Percentiles rank a stretch among this genome's conserved stretches.
Evolutionary conservation across 345 rosid species (phyloP).

Genomic region (Aquilaria sinensis): DNA sequence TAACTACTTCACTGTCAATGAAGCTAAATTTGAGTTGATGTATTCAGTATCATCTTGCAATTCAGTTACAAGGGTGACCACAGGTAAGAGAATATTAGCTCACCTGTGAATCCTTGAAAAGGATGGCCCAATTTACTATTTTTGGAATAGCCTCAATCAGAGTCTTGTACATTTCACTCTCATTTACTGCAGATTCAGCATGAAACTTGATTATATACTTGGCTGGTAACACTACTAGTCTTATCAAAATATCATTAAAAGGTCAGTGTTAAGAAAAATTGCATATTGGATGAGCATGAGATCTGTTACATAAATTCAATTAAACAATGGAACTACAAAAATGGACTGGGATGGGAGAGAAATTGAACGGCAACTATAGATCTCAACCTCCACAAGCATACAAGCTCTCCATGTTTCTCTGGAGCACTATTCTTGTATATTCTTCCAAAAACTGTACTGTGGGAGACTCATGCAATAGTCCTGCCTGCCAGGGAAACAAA

Average conservation of each 20-base stretch:
- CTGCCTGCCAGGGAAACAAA: slow-evolving; percentile 52
- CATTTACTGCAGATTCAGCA: slow-evolving; percentile 51
- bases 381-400: slow-evolving; percentile 88
- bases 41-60: no score
- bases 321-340: slow-evolving; percentile 4
- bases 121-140: slow-evolving; percentile 61
- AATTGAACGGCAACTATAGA: slow-evolving; percentile 9
- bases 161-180: slow-evolving; percentile 58
- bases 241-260: slow-evolving; percentile 6
- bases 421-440: slow-evolving; percentile 55
- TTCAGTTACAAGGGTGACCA: no score
- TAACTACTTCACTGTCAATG: no score
- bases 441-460: slow-evolving; percentile 57
- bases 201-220: slow-evolving; percentile 16
- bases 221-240: background rate
- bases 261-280: background rate
- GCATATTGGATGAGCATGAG: background rate
- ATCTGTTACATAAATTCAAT: slow-evolving; percentile 8
- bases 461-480: slow-evolving; percentile 59
- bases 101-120: slow-evolving; percentile 70
- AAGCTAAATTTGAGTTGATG: no score
- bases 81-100: slow-evolving; percentile 14
- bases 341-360: background rate
- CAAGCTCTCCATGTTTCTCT: slow-evolving; percentile 76
- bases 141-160: slow-evolving; percentile 71